Base-by-base conservation (phyloP, 805 yeast genomes). In the Hanseniaspora mollemarum region DNA sequence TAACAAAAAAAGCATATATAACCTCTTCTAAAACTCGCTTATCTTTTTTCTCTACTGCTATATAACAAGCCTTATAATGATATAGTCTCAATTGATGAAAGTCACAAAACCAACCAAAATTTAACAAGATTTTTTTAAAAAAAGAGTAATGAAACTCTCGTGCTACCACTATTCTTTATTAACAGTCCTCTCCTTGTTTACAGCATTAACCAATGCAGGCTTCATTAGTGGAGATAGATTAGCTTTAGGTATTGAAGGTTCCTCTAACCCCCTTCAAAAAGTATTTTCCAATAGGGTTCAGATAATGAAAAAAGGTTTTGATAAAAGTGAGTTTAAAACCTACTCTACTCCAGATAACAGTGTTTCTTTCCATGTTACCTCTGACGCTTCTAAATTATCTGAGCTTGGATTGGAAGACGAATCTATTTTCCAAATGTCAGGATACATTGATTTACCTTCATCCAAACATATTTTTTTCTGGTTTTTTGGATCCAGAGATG, bases 391-490 rank as follows among this genome's bases (percentile, higher is more conserved):
- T 18, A 22, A 37, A 8, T 29, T 46, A 29, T 29, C 43, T 1
- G 32, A 33, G 7, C 37, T 46, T 13, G 50, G 50, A 48, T 25
- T 88, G 56, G 92, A 88, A 4, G 71, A 88, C 49, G 96, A 87
- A 66, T 66, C 72, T 5, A 94, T 85, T 33, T 76, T 81, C 54
- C 96, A 87, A 67, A 77, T 74, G 63, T 72, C 87, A 12, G 96
- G 96, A 21, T 87, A 87, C 67, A 74, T 87, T 61, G 95, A 87
- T 63, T 51, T 71, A 69, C 49, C 81, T 78, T 46, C 46, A 22
- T 83, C 80, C 57, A 88, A 87, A 68, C 94, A 85, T 66, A 81
- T 88, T 64, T 90, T 88, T 66, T 90, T 80, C 71, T 87, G 94
- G 95, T 81, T 82, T 60, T 90, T 90, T 59, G 96, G 88, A 67